Evolutionary conservation across 805 yeast genomes (phyloP).

Genomic region (Candida nitratophila): DNA sequence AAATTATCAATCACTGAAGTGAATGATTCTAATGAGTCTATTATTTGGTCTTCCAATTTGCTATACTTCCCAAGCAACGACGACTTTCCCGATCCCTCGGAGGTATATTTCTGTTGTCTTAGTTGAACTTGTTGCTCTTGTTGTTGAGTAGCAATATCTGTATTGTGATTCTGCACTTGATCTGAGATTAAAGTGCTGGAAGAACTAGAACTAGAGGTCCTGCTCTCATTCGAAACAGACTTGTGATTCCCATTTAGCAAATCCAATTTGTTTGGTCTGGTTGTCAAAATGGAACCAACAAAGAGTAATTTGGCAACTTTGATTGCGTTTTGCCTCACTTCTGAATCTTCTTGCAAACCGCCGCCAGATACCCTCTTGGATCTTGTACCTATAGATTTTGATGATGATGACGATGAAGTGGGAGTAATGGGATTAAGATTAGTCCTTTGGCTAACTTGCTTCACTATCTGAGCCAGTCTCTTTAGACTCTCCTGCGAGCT

Average conservation of each 20-base stretch:
- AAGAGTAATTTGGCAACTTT: neutral
- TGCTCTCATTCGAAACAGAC: neutral
- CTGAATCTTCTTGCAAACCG: neutral
- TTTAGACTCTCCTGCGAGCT: too few relatives aligned
- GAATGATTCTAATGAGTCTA: constrained; percentile 4
- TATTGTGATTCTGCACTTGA: neutral
- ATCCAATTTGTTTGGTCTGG: neutral
- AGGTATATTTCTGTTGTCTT: neutral
- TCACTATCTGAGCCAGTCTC: too few relatives aligned
- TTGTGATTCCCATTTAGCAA: too few relatives aligned
- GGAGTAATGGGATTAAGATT: too few relatives aligned
- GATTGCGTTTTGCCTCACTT: neutral
- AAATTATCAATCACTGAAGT: constrained; percentile 7
- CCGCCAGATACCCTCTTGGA: too few relatives aligned
- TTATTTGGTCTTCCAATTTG: neutral
- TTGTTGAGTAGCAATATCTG: neutral
- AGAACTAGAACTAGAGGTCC: neutral
- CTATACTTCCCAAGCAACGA: neutral
- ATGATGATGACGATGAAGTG: too few relatives aligned
- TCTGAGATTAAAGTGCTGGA: neutral
- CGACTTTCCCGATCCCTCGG: neutral
- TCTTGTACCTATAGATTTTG: too few relatives aligned
- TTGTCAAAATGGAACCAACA: neutral
- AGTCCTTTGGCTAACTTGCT: too few relatives aligned
- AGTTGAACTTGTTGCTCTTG: neutral